Percentiles rank a stretch among this genome's conserved stretches.
Evolutionary conservation across 306 rosid species (phyloP).

Genomic region (Casuarina equisetifolia): DNA sequence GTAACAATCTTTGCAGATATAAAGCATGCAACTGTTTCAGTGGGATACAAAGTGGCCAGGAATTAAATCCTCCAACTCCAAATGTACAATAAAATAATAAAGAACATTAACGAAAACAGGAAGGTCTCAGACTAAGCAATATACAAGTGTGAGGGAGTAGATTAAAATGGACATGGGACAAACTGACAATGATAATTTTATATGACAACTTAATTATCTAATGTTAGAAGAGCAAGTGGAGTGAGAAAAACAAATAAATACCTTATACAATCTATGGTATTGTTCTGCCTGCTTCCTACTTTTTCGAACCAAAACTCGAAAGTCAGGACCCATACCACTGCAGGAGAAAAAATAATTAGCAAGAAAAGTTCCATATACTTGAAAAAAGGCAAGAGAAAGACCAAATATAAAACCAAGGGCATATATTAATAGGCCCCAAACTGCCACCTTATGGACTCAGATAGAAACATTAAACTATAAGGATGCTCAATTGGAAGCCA

Average conservation of each 20-base stretch:
- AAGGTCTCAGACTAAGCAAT: neutral
- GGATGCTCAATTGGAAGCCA: neutral
- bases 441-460: neutral
- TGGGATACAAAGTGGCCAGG: neutral
- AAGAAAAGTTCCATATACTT: neutral
- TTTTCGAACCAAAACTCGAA: constrained; percentile 55
- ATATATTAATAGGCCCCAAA: neutral
- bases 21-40: constrained; percentile 2
- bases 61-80: neutral
- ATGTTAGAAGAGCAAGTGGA: neutral
- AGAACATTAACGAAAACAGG: neutral
- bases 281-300: constrained; percentile 67
- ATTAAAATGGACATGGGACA: neutral
- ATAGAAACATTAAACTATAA: neutral
- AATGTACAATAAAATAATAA: neutral
- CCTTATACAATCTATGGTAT: constrained; percentile 39
- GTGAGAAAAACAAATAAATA: neutral
- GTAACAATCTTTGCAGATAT: neutral
- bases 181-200: neutral
- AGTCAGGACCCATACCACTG: constrained; percentile 73
- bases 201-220: neutral
- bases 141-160: neutral
- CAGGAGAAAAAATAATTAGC: constrained; percentile 16
- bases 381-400: constrained; percentile 4
- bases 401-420: neutral